Evolutionary conservation across 768 basidiomycete genomes (phyloP).

Genomic region (Hortiboletus campestris): DNA sequence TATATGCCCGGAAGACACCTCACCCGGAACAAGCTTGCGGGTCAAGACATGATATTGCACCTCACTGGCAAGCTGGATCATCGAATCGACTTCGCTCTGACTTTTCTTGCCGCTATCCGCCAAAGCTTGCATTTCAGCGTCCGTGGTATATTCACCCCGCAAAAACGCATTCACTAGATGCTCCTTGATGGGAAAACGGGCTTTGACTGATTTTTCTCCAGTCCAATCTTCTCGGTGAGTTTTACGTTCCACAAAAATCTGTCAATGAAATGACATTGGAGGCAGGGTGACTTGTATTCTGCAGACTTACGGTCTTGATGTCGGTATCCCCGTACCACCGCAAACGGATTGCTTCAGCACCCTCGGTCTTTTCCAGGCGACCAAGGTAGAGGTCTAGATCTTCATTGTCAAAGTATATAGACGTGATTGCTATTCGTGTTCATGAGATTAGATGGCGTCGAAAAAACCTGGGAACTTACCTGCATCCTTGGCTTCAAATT

Average conservation of each 20-base stretch:
- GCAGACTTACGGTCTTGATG: slow-evolving; percentile 63
- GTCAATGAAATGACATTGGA: neutral
- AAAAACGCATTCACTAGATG: slow-evolving; percentile 90
- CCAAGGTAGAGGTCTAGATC: slow-evolving; percentile 95
- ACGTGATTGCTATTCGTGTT: slow-evolving; percentile 73
- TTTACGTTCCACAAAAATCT: slow-evolving; percentile 89
- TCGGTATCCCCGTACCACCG: slow-evolving; percentile 95
- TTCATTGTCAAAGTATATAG: slow-evolving; percentile 96
- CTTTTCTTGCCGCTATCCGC: slow-evolving; percentile 90
- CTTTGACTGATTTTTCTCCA: slow-evolving; percentile 97
- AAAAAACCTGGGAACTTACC: slow-evolving; percentile 39
- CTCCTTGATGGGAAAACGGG: slow-evolving; percentile 94
- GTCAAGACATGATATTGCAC: slow-evolving; percentile 90
- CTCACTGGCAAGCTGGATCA: slow-evolving; percentile 97
- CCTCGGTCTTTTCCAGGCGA: slow-evolving; percentile 96
- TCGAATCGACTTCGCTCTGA: slow-evolving; percentile 84
- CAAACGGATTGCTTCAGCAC: slow-evolving; percentile 93
- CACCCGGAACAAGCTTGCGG: slow-evolving; percentile 79
- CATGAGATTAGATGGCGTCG: neutral
- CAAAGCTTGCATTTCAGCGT: slow-evolving; percentile 85
- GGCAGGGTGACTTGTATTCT: neutral
- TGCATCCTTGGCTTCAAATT: slow-evolving; percentile 82
- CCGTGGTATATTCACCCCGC: slow-evolving; percentile 87
- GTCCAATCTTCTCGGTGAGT: slow-evolving; percentile 99
- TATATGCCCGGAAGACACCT: slow-evolving; percentile 17